Conservation (phyloP, 2,329 filamentous ascomycete species). For the Ophiosphaerella narmari region DNA sequence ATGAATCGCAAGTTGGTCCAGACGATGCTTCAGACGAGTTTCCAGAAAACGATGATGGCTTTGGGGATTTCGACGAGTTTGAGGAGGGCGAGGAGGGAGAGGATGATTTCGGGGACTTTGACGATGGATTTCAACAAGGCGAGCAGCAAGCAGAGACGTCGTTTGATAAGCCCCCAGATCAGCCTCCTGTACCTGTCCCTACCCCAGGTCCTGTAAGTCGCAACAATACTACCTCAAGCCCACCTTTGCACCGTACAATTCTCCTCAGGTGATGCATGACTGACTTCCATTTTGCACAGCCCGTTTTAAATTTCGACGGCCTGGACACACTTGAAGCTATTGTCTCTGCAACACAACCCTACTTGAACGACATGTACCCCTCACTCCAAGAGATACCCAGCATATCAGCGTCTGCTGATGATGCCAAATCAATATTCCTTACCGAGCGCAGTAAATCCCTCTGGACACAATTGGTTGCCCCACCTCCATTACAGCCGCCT, state of each 20-base stretch:
- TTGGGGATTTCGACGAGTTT: conserved; percentile 68
- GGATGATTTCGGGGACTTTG: conserved; percentile 60
- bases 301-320: conserved; percentile 70
- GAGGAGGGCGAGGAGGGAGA: conserved; percentile 54
- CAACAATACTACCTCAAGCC: conserved; percentile 39
- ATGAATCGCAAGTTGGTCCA: conserved; percentile 13
- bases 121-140: conserved; percentile 52
- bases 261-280: conserved; percentile 33
- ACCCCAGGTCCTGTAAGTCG: conserved; percentile 56
- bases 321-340: conserved; percentile 65
- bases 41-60: conserved; percentile 52
- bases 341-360: conserved; percentile 64
- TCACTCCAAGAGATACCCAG: conserved; percentile 50
- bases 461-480: conserved; percentile 95
- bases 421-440: conserved; percentile 57
- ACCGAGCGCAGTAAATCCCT: conserved; percentile 86
- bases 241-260: conserved; percentile 38
- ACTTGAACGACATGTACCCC: conserved; percentile 65
- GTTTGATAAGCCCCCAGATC: conserved; percentile 46
- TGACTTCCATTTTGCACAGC: conserved; percentile 51
- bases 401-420: conserved; percentile 41
- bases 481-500: conserved; percentile 89
- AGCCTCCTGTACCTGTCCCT: conserved; percentile 47
- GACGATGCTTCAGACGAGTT: conserved; percentile 24
- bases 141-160: conserved; percentile 44